Percentiles rank a stretch among this genome's conserved stretches.
Conservation (phyloP, 257 asterid genomes). For the Plectranthus barbatus region DNA sequence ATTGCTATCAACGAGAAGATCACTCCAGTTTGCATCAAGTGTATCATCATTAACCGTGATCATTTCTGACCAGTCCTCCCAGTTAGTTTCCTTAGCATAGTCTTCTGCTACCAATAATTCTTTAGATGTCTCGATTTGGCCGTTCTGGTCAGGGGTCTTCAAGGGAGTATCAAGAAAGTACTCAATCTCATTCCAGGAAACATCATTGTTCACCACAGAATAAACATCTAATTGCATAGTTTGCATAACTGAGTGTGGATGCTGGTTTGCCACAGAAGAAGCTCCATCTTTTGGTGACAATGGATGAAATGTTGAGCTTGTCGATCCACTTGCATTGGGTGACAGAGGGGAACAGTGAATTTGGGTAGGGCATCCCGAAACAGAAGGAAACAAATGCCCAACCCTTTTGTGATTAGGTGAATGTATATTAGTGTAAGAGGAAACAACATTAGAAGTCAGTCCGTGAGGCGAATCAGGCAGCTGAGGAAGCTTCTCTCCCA, state of each 20-base stretch:
- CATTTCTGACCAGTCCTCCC: conserved; percentile 56
- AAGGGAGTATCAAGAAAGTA: conserved; percentile 33
- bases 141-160: conserved; percentile 23
- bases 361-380: conserved; percentile 22
- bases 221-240: conserved; percentile 25
- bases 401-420: conserved; percentile 19
- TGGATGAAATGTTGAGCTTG: conserved; percentile 24
- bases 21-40: conserved; percentile 52
- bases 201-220: conserved; percentile 16
- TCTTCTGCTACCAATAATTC: conserved; percentile 29
- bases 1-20: conserved; percentile 48
- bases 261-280: conserved; percentile 20
- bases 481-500: conserved; percentile 35
- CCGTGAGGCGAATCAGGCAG: conserved; percentile 38
- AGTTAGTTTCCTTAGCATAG: conserved; percentile 31
- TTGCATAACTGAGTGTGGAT: conserved; percentile 24
- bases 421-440: no score
- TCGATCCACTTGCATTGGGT: conserved; percentile 14
- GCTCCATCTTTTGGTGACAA: conserved; percentile 23
- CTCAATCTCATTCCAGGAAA: conserved; percentile 37
- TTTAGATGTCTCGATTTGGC: conserved; percentile 33
- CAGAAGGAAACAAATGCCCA: conserved; percentile 29
- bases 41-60: conserved; percentile 38
- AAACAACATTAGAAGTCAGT: conserved; percentile 8
- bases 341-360: conserved; percentile 20